A percentile compares a stretch with the other conserved stretches of the same genome.
phyloP scores from a whole-genome alignment of 225 moss, liverwort and hornwort genomes.

The Sphagnum tenellum region DNA sequence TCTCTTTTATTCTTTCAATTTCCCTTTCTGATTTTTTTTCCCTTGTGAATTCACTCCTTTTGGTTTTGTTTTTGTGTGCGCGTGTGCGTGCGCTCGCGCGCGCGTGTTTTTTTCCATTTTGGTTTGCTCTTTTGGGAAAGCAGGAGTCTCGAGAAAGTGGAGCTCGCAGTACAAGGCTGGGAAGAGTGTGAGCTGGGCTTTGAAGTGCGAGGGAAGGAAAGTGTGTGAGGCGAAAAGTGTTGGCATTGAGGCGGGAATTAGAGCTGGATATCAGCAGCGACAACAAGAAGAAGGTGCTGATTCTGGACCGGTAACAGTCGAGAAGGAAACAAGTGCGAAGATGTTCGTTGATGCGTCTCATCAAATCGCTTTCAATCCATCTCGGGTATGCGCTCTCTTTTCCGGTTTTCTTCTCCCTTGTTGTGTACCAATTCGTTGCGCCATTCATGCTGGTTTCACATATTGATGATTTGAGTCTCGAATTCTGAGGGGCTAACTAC shows the following conservation, averaged over 20 bases:
- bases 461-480: neutral
- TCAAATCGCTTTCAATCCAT: slow-evolving; percentile 33
- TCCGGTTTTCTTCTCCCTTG: neutral
- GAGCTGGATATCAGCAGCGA: no score
- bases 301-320: no score
- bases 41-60: neutral
- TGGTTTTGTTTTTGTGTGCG: neutral
- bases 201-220: slow-evolving; percentile 16
- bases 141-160: slow-evolving; percentile 23
- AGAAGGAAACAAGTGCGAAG: slow-evolving; percentile 6
- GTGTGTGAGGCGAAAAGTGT: neutral
- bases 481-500: neutral
- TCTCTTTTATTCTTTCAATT: neutral
- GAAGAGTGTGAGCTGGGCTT: slow-evolving; percentile 15
- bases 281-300: no score
- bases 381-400: slow-evolving; percentile 14
- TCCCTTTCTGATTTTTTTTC: neutral
- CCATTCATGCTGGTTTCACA: neutral
- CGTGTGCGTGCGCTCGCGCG: neutral
- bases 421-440: neutral
- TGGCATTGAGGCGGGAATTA: neutral
- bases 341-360: slow-evolving; percentile 55
- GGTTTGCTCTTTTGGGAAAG: slow-evolving; percentile 12
- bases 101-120: neutral
- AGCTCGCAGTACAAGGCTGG: slow-evolving; percentile 19